A percentile compares a stretch with the other conserved stretches of the same genome.
Conservation (phyloP, 2,329 filamentous ascomycete species). For the Fusarium globosum region DNA sequence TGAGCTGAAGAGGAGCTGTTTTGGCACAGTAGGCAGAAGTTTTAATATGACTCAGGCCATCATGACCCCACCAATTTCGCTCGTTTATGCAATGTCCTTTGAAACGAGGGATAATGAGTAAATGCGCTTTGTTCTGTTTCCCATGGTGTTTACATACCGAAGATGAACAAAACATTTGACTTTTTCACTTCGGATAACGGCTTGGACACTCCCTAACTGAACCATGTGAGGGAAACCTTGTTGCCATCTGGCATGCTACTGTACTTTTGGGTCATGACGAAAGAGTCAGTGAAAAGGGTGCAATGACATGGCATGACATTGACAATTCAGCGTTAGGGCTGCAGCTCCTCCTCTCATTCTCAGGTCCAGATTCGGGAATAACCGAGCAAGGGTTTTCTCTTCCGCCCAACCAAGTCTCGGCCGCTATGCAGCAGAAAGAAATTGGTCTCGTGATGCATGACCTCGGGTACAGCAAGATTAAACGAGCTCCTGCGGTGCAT, state of each 20-base stretch:
- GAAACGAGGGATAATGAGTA: background rate
- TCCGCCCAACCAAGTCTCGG: background rate
- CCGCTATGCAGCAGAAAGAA: background rate
- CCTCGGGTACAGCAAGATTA: background rate
- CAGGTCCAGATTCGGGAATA: constrained; percentile 12
- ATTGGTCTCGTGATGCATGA: background rate
- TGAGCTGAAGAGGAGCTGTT: background rate
- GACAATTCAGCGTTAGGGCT: background rate
- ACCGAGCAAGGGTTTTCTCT: constrained; percentile 3
- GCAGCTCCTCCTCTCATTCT: background rate
- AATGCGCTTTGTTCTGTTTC: background rate
- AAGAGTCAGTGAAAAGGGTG: background rate
- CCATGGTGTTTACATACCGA: background rate
- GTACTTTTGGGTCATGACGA: background rate
- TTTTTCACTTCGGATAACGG: background rate
- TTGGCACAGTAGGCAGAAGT: background rate
- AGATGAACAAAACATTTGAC: background rate
- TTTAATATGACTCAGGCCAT: background rate
- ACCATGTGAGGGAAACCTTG: background rate
- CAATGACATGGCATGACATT: background rate
- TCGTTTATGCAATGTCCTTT: background rate
- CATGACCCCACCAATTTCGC: background rate
- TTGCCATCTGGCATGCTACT: background rate
- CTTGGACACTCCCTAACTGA: background rate
- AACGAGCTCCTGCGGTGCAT: background rate